Evolutionary conservation across 2,329 filamentous ascomycete species (phyloP), one percentile per base, ranked within the genome.

Genomic region (Curvularia sp.): DNA sequence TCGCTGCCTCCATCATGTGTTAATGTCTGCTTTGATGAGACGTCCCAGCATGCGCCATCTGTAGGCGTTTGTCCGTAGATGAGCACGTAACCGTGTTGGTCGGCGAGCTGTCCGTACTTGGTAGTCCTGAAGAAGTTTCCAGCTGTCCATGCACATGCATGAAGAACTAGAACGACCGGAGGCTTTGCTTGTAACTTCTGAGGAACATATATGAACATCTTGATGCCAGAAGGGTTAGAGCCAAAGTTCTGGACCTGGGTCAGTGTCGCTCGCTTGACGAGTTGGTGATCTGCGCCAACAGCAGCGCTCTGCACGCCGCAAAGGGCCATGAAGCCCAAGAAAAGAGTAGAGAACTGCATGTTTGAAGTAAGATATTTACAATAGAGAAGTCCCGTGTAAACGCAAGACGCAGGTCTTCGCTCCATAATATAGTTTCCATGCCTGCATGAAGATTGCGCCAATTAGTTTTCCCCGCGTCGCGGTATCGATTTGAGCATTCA

Each of bases 1-100:
- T 88, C 83, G 2, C 84, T 84, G 22, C 85, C 85, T 7, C 84
- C 85, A 55, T 84, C 79, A 64, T 86, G 85, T 3, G 80, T 83
- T 1, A 88, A 78, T 0, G 84, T 79, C 9, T 79, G 79, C 39
- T 79, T 78, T 9, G 82, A 85, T 5, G 83, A 84, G 1, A 87
- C 84, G 57, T 88, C 86, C 85, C 85, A 88, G 75, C 86, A 88
- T 10, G 43, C 43, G 26, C 43, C 43, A 18, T 46, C 43, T 42
- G 39, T 42, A 22, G 39, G 39, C 18, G 39, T 42, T 42, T 42
- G 39, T 42, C 39, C 39, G 20, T 42, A 42, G 39, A 42, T 42
- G 39, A 42, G 39, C 39, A 42, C 39, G 20, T 42, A 42, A 5
- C 39, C 39, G 20, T 42, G 39, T 13, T 42, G 39, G 13, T 42